Base-by-base conservation (phyloP, 768 basidiomycete genomes). In the Asterophora parasitica region DNA sequence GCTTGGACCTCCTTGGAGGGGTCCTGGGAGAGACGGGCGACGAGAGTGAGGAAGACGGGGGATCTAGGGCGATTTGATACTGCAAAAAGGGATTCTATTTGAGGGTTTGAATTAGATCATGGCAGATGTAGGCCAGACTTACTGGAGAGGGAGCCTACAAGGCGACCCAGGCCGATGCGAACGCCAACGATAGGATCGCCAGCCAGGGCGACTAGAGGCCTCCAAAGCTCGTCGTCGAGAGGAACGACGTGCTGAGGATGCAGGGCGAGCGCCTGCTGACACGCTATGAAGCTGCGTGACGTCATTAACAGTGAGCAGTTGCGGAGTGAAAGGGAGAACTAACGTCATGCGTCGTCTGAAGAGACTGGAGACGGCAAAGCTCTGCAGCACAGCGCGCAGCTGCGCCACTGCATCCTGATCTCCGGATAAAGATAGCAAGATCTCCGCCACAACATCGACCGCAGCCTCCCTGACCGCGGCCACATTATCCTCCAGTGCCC, bases 381-480 rank as follows among this genome's bases (percentile, higher is more conserved):
- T 58, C 34, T 65, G 55, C 33, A 85, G 59, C 50, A 76, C 72
- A 30, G 57, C 52, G 33, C 64, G 65, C 37, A 84, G 61, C 45
- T 54, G 63, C 37, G 66, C 64, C 6, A 73, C 53, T 45, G 67
- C 61, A 46, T 58, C 59, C 28, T 50, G 57, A 57, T 70, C 68
- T 31, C 53, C 56, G n/a, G 65, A 63, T 50, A 71, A 67, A 53
- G 67, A 60, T 32, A 60, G 58, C 65, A 74, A 75, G 42, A 81
- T 63, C 32, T 58, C 63, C 12, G 81, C 72, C 48, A 91, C 88
- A 56, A 71, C 69, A 32, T 65, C 61, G 17, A 90, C 75, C 1
- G 85, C 88, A 32, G 81, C 78, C 58, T 91, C 88, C 44, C 94
- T 72, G 4, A 98, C 92, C 30, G 86, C 82, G n/a, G 91, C 85